Evolutionary conservation across 2,329 filamentous ascomycete species (phyloP).

Genomic region (Setomelanomma holmii): DNA sequence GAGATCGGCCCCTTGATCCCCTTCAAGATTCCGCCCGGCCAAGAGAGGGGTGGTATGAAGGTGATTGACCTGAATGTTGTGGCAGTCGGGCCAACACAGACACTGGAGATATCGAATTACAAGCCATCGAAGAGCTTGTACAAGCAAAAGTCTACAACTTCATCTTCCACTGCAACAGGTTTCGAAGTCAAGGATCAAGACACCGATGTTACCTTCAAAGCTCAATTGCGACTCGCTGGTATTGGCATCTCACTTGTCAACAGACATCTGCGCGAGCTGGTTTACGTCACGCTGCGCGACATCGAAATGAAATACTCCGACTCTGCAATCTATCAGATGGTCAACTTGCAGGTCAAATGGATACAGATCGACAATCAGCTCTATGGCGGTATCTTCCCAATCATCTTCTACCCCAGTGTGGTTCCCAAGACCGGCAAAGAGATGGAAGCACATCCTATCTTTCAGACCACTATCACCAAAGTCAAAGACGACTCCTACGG

Average conservation of each 20-base stretch:
- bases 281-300: conserved; percentile 91
- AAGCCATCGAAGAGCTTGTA: conserved; percentile 93
- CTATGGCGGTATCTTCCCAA: conserved; percentile 97
- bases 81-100: conserved; percentile 94
- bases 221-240: conserved; percentile 85
- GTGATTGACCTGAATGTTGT: conserved; percentile 97
- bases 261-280: conserved; percentile 85
- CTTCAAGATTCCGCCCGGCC: conserved; percentile 79
- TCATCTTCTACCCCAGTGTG: conserved; percentile 95
- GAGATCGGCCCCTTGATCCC: conserved; percentile 97
- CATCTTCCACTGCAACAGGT: conserved; percentile 68
- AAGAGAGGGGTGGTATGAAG: conserved; percentile 71
- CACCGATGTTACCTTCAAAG: conserved; percentile 85
- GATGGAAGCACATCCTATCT: conserved; percentile 92
- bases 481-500: conserved; percentile 99
- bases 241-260: conserved; percentile 95
- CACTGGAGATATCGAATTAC: conserved; percentile 91
- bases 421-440: conserved; percentile 97
- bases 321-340: conserved; percentile 89
- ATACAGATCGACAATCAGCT: conserved; percentile 99
- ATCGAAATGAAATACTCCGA: conserved; percentile 91
- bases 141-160: conserved; percentile 65
- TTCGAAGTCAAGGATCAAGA: conserved; percentile 96
- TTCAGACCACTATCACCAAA: conserved; percentile 88
- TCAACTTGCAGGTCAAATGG: conserved; percentile 94